Percentiles rank a stretch among this genome's conserved stretches.
phyloP scores from a whole-genome alignment of 2,329 filamentous ascomycete species.

The Xylariaceae sp. region DNA sequence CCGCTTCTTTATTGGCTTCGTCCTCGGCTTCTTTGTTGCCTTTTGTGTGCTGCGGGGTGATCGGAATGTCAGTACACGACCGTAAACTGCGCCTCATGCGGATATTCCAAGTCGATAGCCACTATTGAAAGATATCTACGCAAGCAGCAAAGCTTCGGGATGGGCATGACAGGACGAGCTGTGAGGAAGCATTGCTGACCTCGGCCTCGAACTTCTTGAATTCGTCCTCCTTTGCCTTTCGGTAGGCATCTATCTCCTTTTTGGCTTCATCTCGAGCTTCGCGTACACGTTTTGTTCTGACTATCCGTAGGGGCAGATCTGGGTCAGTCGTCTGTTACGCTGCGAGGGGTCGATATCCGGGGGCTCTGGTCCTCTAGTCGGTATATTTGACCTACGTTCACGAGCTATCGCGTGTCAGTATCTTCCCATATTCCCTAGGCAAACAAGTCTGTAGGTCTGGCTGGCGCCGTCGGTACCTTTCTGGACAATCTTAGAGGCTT shows the following conservation, averaged over 20 bases:
- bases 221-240: constrained; percentile 83
- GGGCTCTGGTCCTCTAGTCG: constrained; percentile 6
- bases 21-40: constrained; percentile 79
- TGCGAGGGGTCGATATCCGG: background rate
- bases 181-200: constrained; percentile 34
- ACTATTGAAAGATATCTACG: background rate
- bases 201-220: constrained; percentile 89
- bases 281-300: constrained; percentile 94
- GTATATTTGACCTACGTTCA: constrained; percentile 10
- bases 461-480: constrained; percentile 59
- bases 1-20: constrained; percentile 75
- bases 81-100: background rate
- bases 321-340: constrained; percentile 4
- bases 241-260: constrained; percentile 95
- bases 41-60: constrained; percentile 69
- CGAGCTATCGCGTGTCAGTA: constrained; percentile 12
- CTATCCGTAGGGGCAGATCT: constrained; percentile 28
- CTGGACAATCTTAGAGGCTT: constrained; percentile 98
- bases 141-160: background rate
- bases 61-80: constrained; percentile 6
- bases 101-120: background rate
- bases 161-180: background rate
- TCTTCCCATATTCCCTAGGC: background rate
- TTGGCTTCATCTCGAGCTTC: constrained; percentile 95
- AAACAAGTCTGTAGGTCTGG: background rate